These are phyloP conservation scores for Gnomoniopsis smithogilvyi DNA, from an alignment of 2,329 filamentous ascomycete genomes.

Conservation along the genomic window DNA sequence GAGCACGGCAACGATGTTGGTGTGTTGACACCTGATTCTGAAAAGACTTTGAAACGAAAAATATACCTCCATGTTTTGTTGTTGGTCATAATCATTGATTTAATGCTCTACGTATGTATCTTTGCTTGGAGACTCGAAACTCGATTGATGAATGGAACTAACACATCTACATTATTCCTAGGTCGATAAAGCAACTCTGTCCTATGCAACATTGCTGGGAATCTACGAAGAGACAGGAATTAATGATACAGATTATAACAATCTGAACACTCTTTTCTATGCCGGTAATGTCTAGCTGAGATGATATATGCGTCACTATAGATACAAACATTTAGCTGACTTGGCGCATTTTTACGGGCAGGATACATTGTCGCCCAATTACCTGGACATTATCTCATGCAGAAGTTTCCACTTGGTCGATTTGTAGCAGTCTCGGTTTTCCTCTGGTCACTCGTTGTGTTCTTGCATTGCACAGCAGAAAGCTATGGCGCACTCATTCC, in stretches of 20 bases:
- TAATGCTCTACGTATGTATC: conserved; percentile 33
- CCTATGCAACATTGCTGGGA: conserved; percentile 37
- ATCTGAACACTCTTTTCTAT: conserved; percentile 39
- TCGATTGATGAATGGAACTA: not conserved
- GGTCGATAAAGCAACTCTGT: conserved; percentile 38
- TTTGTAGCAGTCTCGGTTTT: conserved; percentile 32
- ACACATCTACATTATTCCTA: conserved; percentile 9
- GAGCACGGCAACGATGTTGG: conserved; percentile 29
- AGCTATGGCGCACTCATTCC: conserved; percentile 33
- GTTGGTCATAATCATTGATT: conserved; percentile 30
- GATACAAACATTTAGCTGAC: not conserved
- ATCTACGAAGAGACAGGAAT: conserved; percentile 39
- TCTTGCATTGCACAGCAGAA: conserved; percentile 34
- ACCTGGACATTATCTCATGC: conserved; percentile 39
- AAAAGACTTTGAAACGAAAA: conserved; percentile 28
- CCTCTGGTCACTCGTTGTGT: conserved; percentile 33
- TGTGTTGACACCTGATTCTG: conserved; percentile 29
- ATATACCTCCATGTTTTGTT: conserved; percentile 31
- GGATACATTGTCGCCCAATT: conserved; percentile 35
- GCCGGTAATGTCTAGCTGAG: conserved; percentile 27
- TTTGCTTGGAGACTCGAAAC: too few relatives aligned
- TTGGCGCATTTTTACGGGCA: conserved; percentile 22
- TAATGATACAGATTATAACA: conserved; percentile 34
- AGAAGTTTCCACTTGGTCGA: conserved; percentile 33
- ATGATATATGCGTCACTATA: not conserved